Base-by-base conservation (phyloP, 257 asterid genomes). In the Rauvolfia tetraphylla region DNA sequence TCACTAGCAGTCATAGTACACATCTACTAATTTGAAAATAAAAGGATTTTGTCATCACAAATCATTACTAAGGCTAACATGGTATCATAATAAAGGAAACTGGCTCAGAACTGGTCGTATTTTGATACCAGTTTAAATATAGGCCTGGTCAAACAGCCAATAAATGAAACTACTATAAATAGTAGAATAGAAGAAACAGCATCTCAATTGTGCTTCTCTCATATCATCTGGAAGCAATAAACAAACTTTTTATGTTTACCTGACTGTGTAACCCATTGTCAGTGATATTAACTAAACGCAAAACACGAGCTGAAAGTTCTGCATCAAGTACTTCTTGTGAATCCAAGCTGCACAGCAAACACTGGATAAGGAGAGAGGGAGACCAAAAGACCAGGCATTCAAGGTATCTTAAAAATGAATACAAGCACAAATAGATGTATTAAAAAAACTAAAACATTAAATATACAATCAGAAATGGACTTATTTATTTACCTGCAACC, bases 251-350 rank as follows among this genome's bases (percentile, higher is more conserved):
- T 18, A 51, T 10, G 68, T 73, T 73, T 84, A 93, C 99, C 97
- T 89, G 96, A 83, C 91, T 86, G 85, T 90, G 96, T 74, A 86
- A 84, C 71, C 98, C 97, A 78, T 88, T 88, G 86, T 95, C 98
- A 66, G 98, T 91, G 83, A 89, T 86, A 84, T 93, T 90, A 68
- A 95, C 96, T 78, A 95, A 80, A 75, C 90, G 92, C 83, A 95
- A 79, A 71, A 93, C 98, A 76, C 96, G 98, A 75, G 96, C 95
- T 72, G 99, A 91, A 80, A 95, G 96, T 81, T 95, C 99, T 25
- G 99, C 99, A 86, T 95, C 99, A 75, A 86, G 79, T 62, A 95
- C 88, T 89, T 95, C 99, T 89, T 91, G 98, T 38, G 96, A 86
- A 86, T 95, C 99, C 61, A 71, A 76, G 81, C 99, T 95, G 89